Evolutionary conservation across 306 rosid species (phyloP), one percentile per base, ranked within the genome.

Genomic region (Lathyrus tuberosus): DNA sequence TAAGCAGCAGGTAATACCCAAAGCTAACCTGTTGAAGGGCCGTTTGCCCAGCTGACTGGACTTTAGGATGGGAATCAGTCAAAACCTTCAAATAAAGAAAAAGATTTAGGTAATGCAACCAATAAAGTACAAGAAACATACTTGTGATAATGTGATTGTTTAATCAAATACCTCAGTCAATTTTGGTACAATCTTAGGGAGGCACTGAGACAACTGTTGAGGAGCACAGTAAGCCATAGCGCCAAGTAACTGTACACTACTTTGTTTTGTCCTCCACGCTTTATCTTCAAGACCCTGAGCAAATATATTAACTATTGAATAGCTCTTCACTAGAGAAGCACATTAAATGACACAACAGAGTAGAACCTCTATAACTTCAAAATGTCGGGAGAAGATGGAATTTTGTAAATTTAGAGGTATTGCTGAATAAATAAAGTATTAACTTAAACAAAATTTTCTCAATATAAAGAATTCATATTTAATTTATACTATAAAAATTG

Each of bases 191-290:
- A 94, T 94, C 86, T 83, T 90, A 16, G 99, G 99, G 52, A 94
- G 99, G 76, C 99, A 94, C 70, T 94, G 99, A 75, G 99, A 94
- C 80, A 94, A 77, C 82, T 94, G 99, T 72, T 87, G 90, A 28
- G 99, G 99, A 66, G 97, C 99, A 87, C 99, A 94, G 72, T 86
- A 94, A 59, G 99, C 99, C 99, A 94, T 94, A 70, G 97, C 99
- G 72, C 99, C 99, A 71, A 91, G 99, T 46, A 94, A 77, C 73
- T 76, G 99, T 46, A 94, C 99, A 74, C 99, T 94, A 81, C 99
- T 91, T 86, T 94, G 96, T 67, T 94, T 94, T 65, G 99, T 94
- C 78, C 99, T 85, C 99, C 99, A 94, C 58, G 99, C 99, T 84
- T 91, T 94, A 77, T 94, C 99, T 64, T 91, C 99, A 72, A 94